Evolutionary conservation across 2,329 filamentous ascomycete genomes (phyloP).

Genomic region (Rutstroemia sp.): DNA sequence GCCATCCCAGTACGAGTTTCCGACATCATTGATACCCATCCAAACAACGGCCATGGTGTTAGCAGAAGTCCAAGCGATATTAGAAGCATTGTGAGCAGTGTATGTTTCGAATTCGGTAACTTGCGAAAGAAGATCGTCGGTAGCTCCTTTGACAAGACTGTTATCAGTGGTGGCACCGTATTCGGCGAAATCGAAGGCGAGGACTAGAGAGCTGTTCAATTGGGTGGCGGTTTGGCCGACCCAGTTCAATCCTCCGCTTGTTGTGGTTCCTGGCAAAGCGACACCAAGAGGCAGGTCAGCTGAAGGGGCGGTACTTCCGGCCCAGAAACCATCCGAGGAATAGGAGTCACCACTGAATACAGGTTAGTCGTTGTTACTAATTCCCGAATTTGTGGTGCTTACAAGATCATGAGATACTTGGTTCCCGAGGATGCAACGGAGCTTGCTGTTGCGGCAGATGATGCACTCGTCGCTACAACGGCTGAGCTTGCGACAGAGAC

Average conservation of each 20-base stretch:
- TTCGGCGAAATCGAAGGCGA: slow-evolving; percentile 2
- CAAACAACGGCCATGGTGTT: slow-evolving; percentile 1
- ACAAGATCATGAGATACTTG: slow-evolving; percentile 6
- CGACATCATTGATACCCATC: slow-evolving; percentile 4
- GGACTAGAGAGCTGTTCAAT: not conserved
- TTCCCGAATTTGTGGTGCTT: not conserved
- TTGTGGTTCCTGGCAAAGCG: not conserved
- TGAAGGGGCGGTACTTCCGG: not conserved
- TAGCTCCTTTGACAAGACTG: not conserved
- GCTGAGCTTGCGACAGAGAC: too few species aligned
- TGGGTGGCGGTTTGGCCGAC: not conserved
- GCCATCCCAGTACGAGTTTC: slow-evolving; percentile 3
- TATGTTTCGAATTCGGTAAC: not conserved
- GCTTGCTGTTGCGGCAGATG: not conserved
- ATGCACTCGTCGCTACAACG: not conserved
- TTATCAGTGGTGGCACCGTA: slow-evolving; percentile 3
- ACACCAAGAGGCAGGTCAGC: not conserved
- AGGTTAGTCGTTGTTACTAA: not conserved
- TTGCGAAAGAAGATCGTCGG: slow-evolving; percentile 1
- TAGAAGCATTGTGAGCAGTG: not conserved
- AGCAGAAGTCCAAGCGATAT: not conserved
- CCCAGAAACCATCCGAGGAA: not conserved
- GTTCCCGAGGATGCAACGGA: not conserved
- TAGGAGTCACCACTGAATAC: not conserved
- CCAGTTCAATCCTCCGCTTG: not conserved